Base-by-base conservation (phyloP, 2,329 filamentous ascomycete genomes). In the Basipetospora chlamydospora region DNA sequence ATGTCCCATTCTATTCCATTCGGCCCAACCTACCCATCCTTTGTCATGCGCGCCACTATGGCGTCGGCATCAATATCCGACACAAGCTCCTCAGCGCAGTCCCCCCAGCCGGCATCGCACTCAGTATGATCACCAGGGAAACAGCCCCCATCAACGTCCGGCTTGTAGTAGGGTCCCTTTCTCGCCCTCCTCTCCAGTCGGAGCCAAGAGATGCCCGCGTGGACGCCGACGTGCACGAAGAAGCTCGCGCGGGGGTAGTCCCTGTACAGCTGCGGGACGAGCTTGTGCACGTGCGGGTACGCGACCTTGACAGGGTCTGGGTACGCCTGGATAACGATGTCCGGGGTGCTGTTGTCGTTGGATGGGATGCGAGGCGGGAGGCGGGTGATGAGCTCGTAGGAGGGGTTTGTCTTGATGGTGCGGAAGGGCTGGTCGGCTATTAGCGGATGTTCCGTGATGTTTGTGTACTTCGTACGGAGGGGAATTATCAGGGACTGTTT, bases 341-440 rank as follows among this genome's bases (percentile, higher is more conserved):
- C n/a, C n/a, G 26, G 34, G 4, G 10, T 16, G 10, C 13, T 12
- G 5, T n/a, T 5, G 5, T 22, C 26, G 8, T 22, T 17, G 20
- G 10, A 18, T 7, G n/a, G 20, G 9, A 36, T 29, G 3, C 5
- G 12, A 4, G 26, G 5, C 1, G 34, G 34, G 12, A 36, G 26
- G 6, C 26, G 34, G 6, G 25, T 26, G 3, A 29, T 17, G n/a
- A 36, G 17, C 13, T 36, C 34, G 26, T 22, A 36, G 3, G 34
- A 36, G 9, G 34, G 34, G 15, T 36, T 36, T 3, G 12, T 13
- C 11, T 29, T 26, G 12, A 29, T 22, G 3, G 3, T 5, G 3
- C 17, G 11, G 20, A 36, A 36, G 4, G 34, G n/a, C 34, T 36
- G 9, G n/a, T n/a, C n/a, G n/a, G n/a, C n/a, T n/a, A n/a, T n/a